phyloP scores from a whole-genome alignment of 352 stramenopile species.

The Phytophthora citrophthora region DNA sequence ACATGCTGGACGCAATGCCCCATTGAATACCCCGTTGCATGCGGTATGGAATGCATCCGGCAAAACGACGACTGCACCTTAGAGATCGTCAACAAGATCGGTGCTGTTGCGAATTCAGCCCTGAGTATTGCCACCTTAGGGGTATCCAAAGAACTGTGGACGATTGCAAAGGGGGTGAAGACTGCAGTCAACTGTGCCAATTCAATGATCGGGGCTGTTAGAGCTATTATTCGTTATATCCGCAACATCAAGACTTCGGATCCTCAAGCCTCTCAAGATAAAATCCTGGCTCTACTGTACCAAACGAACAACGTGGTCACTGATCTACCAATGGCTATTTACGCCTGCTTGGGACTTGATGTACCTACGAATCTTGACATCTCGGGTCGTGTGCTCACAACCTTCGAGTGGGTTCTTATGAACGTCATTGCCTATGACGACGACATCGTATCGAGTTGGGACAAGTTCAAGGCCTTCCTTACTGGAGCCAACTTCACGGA shows the following conservation, averaged over 20 bases:
- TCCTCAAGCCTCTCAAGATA: constrained; percentile 39
- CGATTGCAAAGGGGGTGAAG: constrained; percentile 32
- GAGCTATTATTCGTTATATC: constrained; percentile 6
- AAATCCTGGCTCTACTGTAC: constrained; percentile 43
- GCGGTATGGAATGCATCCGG: background rate
- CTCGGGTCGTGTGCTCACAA: background rate
- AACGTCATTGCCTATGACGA: background rate
- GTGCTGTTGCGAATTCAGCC: constrained; percentile 13
- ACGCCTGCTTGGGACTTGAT: constrained; percentile 30
- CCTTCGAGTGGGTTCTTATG: background rate
- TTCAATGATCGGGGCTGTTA: constrained; percentile 21
- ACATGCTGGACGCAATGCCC: constrained; percentile 43
- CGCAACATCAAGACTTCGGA: constrained; percentile 21
- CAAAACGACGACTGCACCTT: constrained; percentile 34
- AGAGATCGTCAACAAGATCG: constrained; percentile 36
- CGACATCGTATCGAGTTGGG: background rate
- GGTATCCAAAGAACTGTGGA: constrained; percentile 23
- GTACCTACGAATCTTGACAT: background rate
- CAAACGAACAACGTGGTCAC: constrained; percentile 50
- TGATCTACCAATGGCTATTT: constrained; percentile 44
- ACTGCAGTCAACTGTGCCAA: constrained; percentile 41
- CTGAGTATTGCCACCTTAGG: constrained; percentile 27
- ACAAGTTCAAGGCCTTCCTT: background rate
- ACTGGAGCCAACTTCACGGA: background rate
- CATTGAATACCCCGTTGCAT: constrained; percentile 43